Base-by-base conservation (phyloP, 2,329 filamentous ascomycete genomes). In the Pseudocercospora musae region DNA sequence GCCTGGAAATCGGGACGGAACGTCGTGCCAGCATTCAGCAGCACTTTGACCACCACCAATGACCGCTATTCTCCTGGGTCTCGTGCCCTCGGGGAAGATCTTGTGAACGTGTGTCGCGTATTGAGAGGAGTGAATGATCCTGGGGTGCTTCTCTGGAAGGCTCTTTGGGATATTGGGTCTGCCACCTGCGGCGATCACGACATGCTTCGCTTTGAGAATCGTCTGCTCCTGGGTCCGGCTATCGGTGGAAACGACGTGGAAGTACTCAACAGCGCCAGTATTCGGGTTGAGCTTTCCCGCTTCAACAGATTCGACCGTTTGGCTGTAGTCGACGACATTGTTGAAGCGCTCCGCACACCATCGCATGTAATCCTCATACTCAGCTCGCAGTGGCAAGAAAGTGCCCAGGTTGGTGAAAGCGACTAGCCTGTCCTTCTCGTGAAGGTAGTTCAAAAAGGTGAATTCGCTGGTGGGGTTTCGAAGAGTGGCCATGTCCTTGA, bases 361-460 rank as follows among this genome's bases (percentile, higher is more conserved):
- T 65, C 89, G 85, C 77, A 98, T 88, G 78, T 98, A 98, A 77
- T 96, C 93, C 75, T 97, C 93, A 73, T 96, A 98, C 79, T 98
- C 94, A 64, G 89, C 82, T 25, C 94, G 86, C 29, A 91, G 87
- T 0, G 94, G 94, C 31, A 96, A 78, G 79, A 97, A 97, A 0
- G 94, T 97, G 71, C 86, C 84, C 54, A 98, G 80, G 78, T 98
- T 98, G 70, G 90, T 92, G 73, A 98, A 98, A 69, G 94, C 88
- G 54, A 96, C 86, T 42, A 98, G 83, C n/a, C 94, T 85, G 60
- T 84, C 84, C 70, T 96, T 89, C 70, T 85, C 79, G 79, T 96
- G 90, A 11, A 98, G 85, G 76, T 98, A 98, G 78, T 97, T 97
- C 73, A 96, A 81, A 78, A 97, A 98, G 13, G 94, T 98, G 77